phyloP scores from a whole-genome alignment of 2,329 filamentous ascomycete species.

The Fusarium compactum region DNA sequence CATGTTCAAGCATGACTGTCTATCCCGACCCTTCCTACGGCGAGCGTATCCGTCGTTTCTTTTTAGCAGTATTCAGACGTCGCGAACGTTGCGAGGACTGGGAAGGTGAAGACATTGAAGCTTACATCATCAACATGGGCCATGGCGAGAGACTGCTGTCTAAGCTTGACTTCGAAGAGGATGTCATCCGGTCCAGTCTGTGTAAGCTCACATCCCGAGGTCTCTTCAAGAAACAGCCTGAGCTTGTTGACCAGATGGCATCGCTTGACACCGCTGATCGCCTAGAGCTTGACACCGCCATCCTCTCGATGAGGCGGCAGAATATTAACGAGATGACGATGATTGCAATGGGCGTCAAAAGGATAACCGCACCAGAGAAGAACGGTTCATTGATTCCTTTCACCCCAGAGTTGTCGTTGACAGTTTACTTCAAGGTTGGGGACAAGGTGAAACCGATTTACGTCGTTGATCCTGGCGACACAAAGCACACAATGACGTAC shows the following conservation, averaged over 20 bases:
- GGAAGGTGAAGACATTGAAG: neutral
- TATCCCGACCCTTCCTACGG: neutral
- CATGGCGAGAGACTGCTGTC: rapidly evolving
- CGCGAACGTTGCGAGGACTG: neutral
- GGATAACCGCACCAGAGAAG: no score
- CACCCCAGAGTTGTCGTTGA: neutral
- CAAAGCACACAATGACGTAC: neutral
- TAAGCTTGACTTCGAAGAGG: neutral
- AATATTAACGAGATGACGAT: neutral
- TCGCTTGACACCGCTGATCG: neutral
- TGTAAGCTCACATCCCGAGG: rapidly evolving
- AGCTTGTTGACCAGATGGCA: neutral
- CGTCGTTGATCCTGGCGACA: rapidly evolving
- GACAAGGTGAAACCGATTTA: neutral
- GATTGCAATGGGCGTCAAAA: neutral
- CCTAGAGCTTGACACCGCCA: rapidly evolving
- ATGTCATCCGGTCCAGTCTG: rapidly evolving
- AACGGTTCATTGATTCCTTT: rapidly evolving
- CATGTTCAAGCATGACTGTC: neutral
- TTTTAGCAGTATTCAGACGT: neutral
- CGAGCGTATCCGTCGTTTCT: neutral
- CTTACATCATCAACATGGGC: neutral
- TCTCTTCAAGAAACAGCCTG: neutral
- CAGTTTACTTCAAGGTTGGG: neutral
- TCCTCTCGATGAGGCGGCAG: neutral